Conservation (phyloP, 768 basidiomycete genomes). For the Floccularia luteovirens region DNA sequence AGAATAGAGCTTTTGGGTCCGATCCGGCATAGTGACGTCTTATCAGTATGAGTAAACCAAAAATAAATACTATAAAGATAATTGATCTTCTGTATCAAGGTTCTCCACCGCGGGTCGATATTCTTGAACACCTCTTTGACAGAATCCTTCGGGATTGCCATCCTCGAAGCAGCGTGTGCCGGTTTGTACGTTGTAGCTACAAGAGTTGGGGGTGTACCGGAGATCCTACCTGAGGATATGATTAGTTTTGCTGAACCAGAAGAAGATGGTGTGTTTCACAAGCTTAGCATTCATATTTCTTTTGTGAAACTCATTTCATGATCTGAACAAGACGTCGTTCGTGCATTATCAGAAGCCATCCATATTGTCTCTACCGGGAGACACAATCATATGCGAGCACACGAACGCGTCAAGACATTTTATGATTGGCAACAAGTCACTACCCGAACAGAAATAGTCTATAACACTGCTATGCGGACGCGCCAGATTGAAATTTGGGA, state of each 20-base stretch:
- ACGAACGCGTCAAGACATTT: constrained; percentile 70
- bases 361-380: constrained; percentile 52
- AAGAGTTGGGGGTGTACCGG: constrained; percentile 91
- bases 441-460: constrained; percentile 77
- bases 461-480: constrained; percentile 55
- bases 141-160: constrained; percentile 96
- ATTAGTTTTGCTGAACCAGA: constrained; percentile 93
- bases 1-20: constrained; percentile 86
- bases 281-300: background rate
- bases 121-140: constrained; percentile 95
- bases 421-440: constrained; percentile 86
- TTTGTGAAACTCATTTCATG: background rate
- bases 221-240: constrained; percentile 90
- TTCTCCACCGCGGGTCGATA: constrained; percentile 81
- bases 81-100: constrained; percentile 42
- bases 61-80: too few species aligned
- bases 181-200: constrained; percentile 94
- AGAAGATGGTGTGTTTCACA: constrained; percentile 66
- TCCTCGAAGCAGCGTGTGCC: constrained; percentile 92
- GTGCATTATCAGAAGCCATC: constrained; percentile 79
- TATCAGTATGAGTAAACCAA: constrained; percentile 56
- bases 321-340: constrained; percentile 60
- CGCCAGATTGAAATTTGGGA: constrained; percentile 68
- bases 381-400: constrained; percentile 72
- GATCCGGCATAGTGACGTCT: constrained; percentile 77